Base-by-base conservation (phyloP, 1,139 yeast species). In the Lizanozyma gosingica region DNA sequence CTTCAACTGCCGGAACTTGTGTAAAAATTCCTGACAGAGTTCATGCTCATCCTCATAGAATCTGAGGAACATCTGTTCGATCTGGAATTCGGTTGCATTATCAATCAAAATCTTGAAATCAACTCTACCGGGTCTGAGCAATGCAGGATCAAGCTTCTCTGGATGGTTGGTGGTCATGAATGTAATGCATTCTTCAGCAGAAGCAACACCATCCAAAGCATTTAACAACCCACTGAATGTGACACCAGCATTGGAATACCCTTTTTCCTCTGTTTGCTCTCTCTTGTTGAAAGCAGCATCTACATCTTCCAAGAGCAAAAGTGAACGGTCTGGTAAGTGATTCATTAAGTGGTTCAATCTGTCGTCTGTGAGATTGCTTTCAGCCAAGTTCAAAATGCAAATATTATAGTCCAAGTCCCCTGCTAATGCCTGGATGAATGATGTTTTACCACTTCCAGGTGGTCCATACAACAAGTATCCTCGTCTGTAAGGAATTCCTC, bases 121-220 rank as follows among this genome's bases (percentile, higher is more conserved):
- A 22, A 92, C 84, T 59, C 99, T 73, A 3, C 99, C 99, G 0
- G 99, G 99, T 49, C 99, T 73, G 47, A 84, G 65, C 42, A 84
- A 63, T 0, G 94, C 94, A 3, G 87, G 88, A 54, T 92, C 99
- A 36, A 92, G 68, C 46, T 78, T 78, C 50, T 92, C 97, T 0
- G 97, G 97, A 55, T 92, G 98, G 60, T 92, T 92, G 17, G 98
- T 90, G 14, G 99, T 92, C 98, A 92, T 92, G 60, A 92, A 92
- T 0, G 97, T 92, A 35, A 92, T 73, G 39, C 96, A 83, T 55
- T 92, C 98, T 55, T 92, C 98, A 1, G 97, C 95, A 37, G 96
- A 85, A 1, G 97, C 95, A n/a, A 92, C 98, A 39, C 98, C 99
- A 58, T 92, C 99, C 38, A 92, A 69, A 0, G 98, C 96, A 57